Evolutionary conservation across 1,139 yeast genomes (phyloP), one percentile per base, ranked within the genome.

Genomic region (Hanseniaspora uvarum): DNA sequence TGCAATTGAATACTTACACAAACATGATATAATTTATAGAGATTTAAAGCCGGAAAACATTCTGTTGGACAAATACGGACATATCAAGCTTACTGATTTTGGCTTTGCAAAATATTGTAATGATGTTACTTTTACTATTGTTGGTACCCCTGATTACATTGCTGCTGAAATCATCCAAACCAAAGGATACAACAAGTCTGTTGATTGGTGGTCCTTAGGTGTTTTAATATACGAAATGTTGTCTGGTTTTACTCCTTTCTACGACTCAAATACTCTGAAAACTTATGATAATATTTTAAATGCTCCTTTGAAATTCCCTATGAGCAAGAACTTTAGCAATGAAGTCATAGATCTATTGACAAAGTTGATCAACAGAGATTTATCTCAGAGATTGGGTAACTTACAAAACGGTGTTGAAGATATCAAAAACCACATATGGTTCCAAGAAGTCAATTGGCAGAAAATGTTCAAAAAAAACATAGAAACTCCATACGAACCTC

Each of bases 151-250:
- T 0, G 98, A 92, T 69, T 92, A 92, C 70, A 92, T 92, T 65
- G 97, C 98, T 0, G 97, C 97, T 1, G 98, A 92, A 69, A 97
- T 92, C 18, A 94, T 92, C 56, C 88, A 96, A 26, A 86, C 96
- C 10, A 88, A 89, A 68, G 96, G 97, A 1, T 92, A 92, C 72
- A 92, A 92, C 71, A 89, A 89, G 70, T 85, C 95, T 30, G 96
- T 92, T 45, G 98, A 92, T 69, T 92, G 98, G 98, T 92, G 98
- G 98, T 87, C 96, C 0, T 75, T 92, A 58, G 97, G 98, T 18
- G 86, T 92, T 54, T 76, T 92, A 60, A 87, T 92, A 52, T 92
- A 83, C 68, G 98, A 92, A 73, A 92, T 92, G 97, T 76, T 92
- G 61, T 89, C 97, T 1, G 98, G 98, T 24, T 89, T 87, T 72